Evolutionary conservation across 495 filamentous ascomycete genomes (phyloP).

Genomic region (Aspergillus avenaceus): DNA sequence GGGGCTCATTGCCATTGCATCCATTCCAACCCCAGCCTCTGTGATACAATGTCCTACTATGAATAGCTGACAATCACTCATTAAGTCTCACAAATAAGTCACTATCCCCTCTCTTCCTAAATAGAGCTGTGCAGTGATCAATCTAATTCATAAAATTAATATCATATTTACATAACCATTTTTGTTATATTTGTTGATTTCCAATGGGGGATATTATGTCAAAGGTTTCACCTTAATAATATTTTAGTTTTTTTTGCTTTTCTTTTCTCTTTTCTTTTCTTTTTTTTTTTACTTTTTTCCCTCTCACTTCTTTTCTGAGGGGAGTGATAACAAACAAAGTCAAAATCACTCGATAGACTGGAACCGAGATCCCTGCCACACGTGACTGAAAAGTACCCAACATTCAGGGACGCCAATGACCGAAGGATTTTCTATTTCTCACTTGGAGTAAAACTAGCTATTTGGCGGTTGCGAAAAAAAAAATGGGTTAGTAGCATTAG

Average conservation of each 20-base stretch:
- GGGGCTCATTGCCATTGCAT: constrained; percentile 1
- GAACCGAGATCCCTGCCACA: not conserved
- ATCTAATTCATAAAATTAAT: not conserved
- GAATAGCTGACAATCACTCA: not conserved
- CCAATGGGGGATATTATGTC: too few relatives aligned
- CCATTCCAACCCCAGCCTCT: constrained; percentile 1
- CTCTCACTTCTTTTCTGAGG: too few relatives aligned
- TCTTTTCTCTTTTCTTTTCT: too few relatives aligned
- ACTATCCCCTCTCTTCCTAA: not conserved
- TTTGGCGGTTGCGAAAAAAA: not conserved
- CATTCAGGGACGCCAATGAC: constrained; percentile 4
- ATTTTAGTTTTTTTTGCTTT: too few relatives aligned
- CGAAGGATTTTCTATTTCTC: too few relatives aligned
- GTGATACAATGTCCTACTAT: constrained; percentile 1
- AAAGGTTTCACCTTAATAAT: too few relatives aligned
- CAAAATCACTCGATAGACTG: not conserved
- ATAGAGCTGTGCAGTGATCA: not conserved
- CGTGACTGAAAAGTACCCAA: constrained; percentile 10
- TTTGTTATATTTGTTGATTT: too few relatives aligned
- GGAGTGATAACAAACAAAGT: not conserved
- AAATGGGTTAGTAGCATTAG: not conserved
- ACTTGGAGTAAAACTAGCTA: too few relatives aligned
- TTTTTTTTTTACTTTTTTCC: too few relatives aligned
- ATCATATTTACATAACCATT: too few relatives aligned
- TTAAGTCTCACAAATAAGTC: too few relatives aligned